Percentiles rank a stretch among this genome's conserved stretches.
Conservation (phyloP, 352 stramenopile species). For the Pythium sukuiense region DNA sequence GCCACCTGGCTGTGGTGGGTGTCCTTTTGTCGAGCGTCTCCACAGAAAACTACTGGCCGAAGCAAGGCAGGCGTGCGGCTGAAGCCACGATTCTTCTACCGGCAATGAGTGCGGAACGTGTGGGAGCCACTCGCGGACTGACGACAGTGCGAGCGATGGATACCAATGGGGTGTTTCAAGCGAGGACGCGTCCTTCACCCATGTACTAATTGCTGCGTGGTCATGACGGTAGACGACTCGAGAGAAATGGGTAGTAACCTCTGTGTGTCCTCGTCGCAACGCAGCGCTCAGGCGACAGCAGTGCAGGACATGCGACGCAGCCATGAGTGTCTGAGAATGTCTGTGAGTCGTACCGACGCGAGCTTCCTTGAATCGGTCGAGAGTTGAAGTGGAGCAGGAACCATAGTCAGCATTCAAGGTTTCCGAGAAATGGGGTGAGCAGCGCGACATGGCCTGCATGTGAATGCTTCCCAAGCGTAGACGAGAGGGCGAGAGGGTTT, state of each 20-base stretch:
- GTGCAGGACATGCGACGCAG: not conserved
- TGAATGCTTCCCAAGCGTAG: too few species aligned
- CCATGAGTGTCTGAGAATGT: not conserved
- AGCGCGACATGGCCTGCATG: too few species aligned
- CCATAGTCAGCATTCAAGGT: not conserved
- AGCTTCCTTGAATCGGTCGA: not conserved
- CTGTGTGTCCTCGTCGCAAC: slow-evolving; percentile 2
- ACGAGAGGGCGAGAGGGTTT: not conserved
- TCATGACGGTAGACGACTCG: too few species aligned
- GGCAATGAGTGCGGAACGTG: not conserved
- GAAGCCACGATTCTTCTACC: slow-evolving; percentile 1
- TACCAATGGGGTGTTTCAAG: not conserved
- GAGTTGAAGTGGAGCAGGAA: not conserved
- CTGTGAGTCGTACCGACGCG: not conserved
- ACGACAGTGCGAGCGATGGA: not conserved
- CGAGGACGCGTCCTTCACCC: not conserved
- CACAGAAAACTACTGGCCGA: slow-evolving; percentile 1
- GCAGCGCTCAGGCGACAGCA: not conserved
- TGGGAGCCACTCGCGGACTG: not conserved
- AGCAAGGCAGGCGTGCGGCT: not conserved
- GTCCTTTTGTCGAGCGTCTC: not conserved
- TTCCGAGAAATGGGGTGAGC: too few species aligned
- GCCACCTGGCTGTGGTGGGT: not conserved
- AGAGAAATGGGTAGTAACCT: not conserved
- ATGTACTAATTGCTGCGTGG: not conserved